Evolutionary conservation across 805 yeast genomes (phyloP), one percentile per base, ranked within the genome.

Genomic region (Candida vartiovaarae): DNA sequence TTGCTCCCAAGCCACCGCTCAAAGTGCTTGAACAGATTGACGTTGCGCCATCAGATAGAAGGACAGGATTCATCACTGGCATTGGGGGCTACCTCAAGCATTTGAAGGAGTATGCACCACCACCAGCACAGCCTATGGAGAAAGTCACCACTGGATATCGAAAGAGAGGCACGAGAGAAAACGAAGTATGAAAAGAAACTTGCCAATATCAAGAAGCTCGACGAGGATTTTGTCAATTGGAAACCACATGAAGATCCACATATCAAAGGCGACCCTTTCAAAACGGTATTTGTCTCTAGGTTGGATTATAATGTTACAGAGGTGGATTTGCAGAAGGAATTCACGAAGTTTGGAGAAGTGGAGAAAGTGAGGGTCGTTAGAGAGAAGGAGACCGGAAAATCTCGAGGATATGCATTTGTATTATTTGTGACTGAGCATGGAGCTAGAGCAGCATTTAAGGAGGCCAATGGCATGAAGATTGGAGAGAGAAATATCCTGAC

Each of bases 351-450:
- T 65, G 98, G 97, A 0, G 73, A 75, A 6, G 78, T 91, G 28
- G 90, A 83, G 39, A 72, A 71, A 36, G 62, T 63, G 0, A 65
- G 85, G 28, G 68, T 82, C 1, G 84, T 83, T 0, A 65, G 77
- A 45, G 79, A 80, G 44, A 68, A 72, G 40, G 57, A 71, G 3
- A 56, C 65, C 2, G 77, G 75, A 5, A 74, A 75, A 47, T 75
- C 90, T 4, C 69, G 78, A 47, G 97, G 98, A 0, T 91, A 91
- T 60, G 97, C 84, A 1, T 91, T 91, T 57, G 67, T 89, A 2
- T 81, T 82, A 3, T 91, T 77, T 61, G 80, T 75, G 42, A 66
- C 71, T 27, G 84, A 79, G 20, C 47, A 63, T 2, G 84, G 80
- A 46, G 82, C 88, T 24, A 72, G 74, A 40, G 62, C 60, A 9